These are phyloP conservation scores for Alternaria tenuissima DNA, from an alignment of 2,329 filamentous ascomycete species.

Conservation along the genomic window DNA sequence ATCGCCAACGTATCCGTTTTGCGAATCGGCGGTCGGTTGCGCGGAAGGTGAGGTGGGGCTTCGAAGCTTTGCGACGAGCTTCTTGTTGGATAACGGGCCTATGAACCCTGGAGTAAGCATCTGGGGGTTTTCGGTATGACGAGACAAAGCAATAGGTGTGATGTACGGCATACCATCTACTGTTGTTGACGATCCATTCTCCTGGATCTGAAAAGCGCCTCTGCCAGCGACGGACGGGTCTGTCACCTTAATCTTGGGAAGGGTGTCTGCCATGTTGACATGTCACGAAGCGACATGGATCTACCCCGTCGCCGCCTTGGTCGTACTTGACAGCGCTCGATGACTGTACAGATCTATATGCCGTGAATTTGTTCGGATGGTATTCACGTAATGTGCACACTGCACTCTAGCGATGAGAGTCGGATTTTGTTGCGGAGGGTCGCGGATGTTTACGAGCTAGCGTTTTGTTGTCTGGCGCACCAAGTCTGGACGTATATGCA, in stretches of 20 bases:
- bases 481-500: slow-evolving; percentile 11
- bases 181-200: slow-evolving; percentile 30
- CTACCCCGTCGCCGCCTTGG: slow-evolving; percentile 5
- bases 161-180: slow-evolving; percentile 35
- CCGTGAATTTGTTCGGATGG: background rate
- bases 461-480: slow-evolving; percentile 17
- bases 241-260: slow-evolving; percentile 56
- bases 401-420: background rate
- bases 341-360: background rate
- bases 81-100: slow-evolving; percentile 39
- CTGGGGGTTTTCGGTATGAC: background rate
- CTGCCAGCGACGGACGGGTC: slow-evolving; percentile 51
- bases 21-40: slow-evolving; percentile 26
- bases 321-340: background rate
- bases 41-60: slow-evolving; percentile 32
- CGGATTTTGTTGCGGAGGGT: slow-evolving; percentile 20
- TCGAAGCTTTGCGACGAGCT: slow-evolving; percentile 38
- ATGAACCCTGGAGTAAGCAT: slow-evolving; percentile 27
- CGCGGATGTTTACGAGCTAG: slow-evolving; percentile 24
- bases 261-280: slow-evolving; percentile 46
- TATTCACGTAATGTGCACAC: background rate
- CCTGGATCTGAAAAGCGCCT: slow-evolving; percentile 41
- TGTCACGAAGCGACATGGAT: slow-evolving; percentile 24
- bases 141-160: background rate
- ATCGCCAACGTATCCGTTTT: slow-evolving; percentile 30